phyloP scores from a whole-genome alignment of 805 yeast genomes.

The Lachancea quebecensis region DNA sequence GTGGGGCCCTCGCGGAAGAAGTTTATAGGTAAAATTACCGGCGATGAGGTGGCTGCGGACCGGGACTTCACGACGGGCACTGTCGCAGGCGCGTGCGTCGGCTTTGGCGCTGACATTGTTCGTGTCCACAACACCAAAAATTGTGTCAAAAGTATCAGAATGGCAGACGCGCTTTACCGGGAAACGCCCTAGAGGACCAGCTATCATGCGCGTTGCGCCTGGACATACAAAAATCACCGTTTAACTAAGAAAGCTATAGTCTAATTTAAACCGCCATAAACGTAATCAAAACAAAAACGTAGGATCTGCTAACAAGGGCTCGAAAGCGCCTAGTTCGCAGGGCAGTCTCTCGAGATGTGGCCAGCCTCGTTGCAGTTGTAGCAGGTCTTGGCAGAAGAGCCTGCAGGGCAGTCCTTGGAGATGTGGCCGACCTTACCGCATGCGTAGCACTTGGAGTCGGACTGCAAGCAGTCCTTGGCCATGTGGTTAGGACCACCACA shows the following conservation, averaged over 20 bases:
- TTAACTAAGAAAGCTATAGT: slow-evolving; percentile 1
- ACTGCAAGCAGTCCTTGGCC: slow-evolving; percentile 82
- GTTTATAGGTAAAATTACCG: slow-evolving; percentile 72
- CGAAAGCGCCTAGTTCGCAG: slow-evolving; percentile 14
- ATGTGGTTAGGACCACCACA: slow-evolving; percentile 92
- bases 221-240: background rate
- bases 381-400: slow-evolving; percentile 44
- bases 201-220: no score
- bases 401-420: slow-evolving; percentile 69
- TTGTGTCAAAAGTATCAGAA: slow-evolving; percentile 43
- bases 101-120: slow-evolving; percentile 69
- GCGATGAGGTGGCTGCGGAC: slow-evolving; percentile 47
- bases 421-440: slow-evolving; percentile 90
- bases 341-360: slow-evolving; percentile 81
- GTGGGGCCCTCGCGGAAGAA: slow-evolving; percentile 86
- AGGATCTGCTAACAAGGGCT: background rate
- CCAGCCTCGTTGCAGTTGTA: slow-evolving; percentile 54
- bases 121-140: slow-evolving; percentile 80
- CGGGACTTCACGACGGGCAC: slow-evolving; percentile 75
- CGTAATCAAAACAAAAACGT: slow-evolving; percentile 1
- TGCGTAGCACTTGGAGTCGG: slow-evolving; percentile 77
- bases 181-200: background rate
- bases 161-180: slow-evolving; percentile 58
- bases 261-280: slow-evolving; percentile 6
- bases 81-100: slow-evolving; percentile 63